phyloP scores from a whole-genome alignment of 129 eudicot species.

The Flaveria ramosissima region DNA sequence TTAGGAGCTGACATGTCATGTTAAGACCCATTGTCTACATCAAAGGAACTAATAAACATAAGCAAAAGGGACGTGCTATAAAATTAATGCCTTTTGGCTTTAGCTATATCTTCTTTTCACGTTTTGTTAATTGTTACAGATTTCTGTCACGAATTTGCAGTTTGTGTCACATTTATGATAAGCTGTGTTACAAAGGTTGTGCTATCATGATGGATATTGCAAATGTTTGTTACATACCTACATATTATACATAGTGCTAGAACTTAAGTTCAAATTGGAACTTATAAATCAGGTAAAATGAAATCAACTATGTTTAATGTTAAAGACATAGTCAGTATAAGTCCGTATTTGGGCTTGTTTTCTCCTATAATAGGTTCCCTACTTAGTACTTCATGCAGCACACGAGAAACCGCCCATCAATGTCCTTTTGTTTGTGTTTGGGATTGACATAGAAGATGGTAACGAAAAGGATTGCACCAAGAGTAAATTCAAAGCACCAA shows the following conservation, averaged over 20 bases:
- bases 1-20: conserved; percentile 18
- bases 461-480: not conserved
- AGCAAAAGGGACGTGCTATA: not conserved
- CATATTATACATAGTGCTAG: not conserved
- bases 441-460: not conserved
- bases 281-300: not conserved
- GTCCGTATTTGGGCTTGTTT: not conserved
- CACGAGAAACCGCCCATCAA: not conserved
- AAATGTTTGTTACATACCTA: not conserved
- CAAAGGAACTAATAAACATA: not conserved
- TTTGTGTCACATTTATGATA: not conserved
- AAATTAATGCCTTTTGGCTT: not conserved
- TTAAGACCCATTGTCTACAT: conserved; percentile 1
- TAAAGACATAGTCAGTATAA: not conserved
- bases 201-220: not conserved
- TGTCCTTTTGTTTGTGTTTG: not conserved
- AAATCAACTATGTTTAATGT: not conserved
- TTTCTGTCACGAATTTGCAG: not conserved
- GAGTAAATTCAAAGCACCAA: not conserved
- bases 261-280: not conserved
- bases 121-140: not conserved
- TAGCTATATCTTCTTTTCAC: not conserved
- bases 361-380: not conserved
- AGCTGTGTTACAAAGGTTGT: not conserved
- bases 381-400: not conserved